Conservation (phyloP, 1,284 basidiomycete species). For the Tilletia indica region DNA sequence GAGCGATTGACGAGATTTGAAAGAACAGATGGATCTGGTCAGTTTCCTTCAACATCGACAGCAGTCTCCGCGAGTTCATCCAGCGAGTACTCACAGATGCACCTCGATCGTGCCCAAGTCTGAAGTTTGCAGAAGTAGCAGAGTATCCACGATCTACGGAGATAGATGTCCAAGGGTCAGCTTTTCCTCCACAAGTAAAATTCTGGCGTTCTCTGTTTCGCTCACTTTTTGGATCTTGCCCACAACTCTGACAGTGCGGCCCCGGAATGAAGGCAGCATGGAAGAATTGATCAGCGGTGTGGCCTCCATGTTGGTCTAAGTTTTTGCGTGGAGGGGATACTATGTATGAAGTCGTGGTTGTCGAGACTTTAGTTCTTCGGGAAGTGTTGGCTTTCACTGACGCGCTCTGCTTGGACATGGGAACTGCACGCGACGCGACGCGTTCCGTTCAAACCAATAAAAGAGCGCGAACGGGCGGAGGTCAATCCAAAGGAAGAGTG, state of each 20-base stretch:
- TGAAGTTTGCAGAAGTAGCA: conserved; percentile 44
- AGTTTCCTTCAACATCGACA: background rate
- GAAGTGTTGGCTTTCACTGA: background rate
- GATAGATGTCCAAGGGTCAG: background rate
- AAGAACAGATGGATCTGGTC: background rate
- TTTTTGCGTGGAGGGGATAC: no score
- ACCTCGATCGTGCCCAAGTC: conserved; percentile 50
- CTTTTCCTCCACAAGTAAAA: background rate
- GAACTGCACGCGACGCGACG: conserved; percentile 11
- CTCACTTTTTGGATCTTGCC: conserved; percentile 45
- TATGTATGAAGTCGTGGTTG: no score
- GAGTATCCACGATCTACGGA: conserved; percentile 34
- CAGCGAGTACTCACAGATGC: conserved; percentile 22
- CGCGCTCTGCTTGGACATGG: no score
- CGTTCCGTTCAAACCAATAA: background rate
- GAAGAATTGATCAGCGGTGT: conserved; percentile 51
- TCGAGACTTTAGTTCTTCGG: background rate
- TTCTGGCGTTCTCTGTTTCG: background rate
- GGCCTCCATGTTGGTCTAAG: conserved; percentile 24
- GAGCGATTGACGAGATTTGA: background rate
- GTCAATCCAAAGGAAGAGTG: no score
- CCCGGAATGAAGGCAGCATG: conserved; percentile 32
- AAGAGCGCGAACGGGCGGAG: no score
- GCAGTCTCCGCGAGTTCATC: background rate
- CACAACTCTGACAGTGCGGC: conserved; percentile 45